These are phyloP conservation scores for Thalassiosira exigua DNA, from an alignment of 352 stramenopile genomes.

Conservation along the genomic window DNA sequence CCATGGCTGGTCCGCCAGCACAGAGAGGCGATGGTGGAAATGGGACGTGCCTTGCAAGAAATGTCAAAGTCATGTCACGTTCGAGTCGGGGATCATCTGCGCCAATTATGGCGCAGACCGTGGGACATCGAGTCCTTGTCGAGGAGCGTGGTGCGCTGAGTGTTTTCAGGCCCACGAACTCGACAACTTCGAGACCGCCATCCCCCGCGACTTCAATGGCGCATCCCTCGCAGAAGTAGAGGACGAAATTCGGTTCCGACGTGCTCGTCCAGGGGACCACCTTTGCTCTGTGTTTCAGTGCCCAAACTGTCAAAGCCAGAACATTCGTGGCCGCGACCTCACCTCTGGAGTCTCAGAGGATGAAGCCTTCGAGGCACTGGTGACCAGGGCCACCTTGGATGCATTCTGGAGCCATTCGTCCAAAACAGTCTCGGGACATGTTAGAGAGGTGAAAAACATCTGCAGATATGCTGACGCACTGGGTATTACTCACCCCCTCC, in stretches of 20 bases:
- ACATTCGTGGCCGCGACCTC: conserved; percentile 16
- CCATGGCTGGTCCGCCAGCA: conserved; percentile 5
- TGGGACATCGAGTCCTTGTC: neutral
- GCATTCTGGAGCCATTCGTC: conserved; percentile 25
- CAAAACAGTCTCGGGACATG: conserved; percentile 12
- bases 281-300: conserved; percentile 9
- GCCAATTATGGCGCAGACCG: conserved; percentile 11
- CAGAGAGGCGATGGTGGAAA: conserved; percentile 14
- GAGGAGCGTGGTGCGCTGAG: conserved; percentile 6
- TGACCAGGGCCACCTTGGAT: conserved; percentile 23
- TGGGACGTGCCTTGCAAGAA: conserved; percentile 2
- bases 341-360: neutral
- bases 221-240: neutral
- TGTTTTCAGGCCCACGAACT: conserved; percentile 10
- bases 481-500: conserved; percentile 4
- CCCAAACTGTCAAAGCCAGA: conserved; percentile 20
- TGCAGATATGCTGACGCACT: neutral
- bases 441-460: conserved; percentile 10
- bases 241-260: conserved; percentile 13
- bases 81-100: conserved; percentile 18
- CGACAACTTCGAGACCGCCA: neutral
- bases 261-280: conserved; percentile 7
- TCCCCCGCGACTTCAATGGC: conserved; percentile 17
- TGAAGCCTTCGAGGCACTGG: conserved; percentile 11
- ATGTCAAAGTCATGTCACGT: conserved; percentile 16